Evolutionary conservation across 2,329 filamentous ascomycete species (phyloP).

Genomic region (Aspergillus puulaauensis): DNA sequence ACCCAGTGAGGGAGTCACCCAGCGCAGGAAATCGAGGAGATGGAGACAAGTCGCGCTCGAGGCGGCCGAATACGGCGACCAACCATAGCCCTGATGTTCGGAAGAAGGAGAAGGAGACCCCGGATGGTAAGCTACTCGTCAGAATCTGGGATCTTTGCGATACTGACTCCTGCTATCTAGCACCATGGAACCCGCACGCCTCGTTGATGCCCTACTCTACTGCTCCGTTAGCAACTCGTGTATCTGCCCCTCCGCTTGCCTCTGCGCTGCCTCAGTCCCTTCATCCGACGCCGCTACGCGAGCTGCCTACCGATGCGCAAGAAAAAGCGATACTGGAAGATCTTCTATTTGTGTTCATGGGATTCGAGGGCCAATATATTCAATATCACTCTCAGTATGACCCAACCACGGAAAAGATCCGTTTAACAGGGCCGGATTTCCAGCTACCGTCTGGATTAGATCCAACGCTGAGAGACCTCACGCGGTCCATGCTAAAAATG

Average conservation of each 20-base stretch:
- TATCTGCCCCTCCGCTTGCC: conserved; percentile 61
- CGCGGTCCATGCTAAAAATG: conserved; percentile 86
- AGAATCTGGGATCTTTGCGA: background rate
- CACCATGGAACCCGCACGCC: conserved; percentile 76
- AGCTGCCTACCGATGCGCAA: conserved; percentile 75
- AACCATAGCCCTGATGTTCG: conserved; percentile 25
- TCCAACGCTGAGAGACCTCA: conserved; percentile 84
- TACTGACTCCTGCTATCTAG: conserved; percentile 26
- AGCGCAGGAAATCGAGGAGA: conserved; percentile 34
- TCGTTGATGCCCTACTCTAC: conserved; percentile 68
- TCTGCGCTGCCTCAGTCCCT: conserved; percentile 68
- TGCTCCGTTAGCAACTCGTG: conserved; percentile 70
- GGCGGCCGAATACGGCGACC: conserved; percentile 25
- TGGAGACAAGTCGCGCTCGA: conserved; percentile 33
- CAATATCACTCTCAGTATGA: conserved; percentile 81
- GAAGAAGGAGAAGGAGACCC: conserved; percentile 34
- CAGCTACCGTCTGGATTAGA: conserved; percentile 80
- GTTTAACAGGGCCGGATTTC: conserved; percentile 78
- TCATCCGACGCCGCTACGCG: conserved; percentile 66
- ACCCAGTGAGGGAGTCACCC: conserved; percentile 50
- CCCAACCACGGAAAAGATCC: conserved; percentile 79
- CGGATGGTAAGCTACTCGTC: conserved; percentile 28
- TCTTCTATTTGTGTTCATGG: conserved; percentile 93
- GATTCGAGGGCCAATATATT: conserved; percentile 96
- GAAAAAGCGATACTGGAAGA: conserved; percentile 88